Evolutionary conservation across 2,329 filamentous ascomycete genomes (phyloP).

Genomic region (Cladosporium colombiae): DNA sequence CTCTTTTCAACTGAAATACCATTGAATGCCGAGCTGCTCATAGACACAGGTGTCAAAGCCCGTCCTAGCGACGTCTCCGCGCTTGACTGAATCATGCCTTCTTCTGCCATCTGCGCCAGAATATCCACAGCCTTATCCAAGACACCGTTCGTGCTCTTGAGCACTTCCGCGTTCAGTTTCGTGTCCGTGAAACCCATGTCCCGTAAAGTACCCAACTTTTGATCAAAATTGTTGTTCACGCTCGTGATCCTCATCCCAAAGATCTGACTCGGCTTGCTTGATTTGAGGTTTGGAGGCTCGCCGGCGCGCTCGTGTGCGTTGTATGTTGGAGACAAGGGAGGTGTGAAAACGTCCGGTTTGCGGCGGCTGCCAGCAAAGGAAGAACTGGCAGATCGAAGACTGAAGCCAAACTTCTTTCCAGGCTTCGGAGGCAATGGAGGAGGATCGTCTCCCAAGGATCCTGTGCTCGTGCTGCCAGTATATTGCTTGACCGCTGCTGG

Average conservation of each 20-base stretch:
- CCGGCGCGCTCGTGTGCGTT: constrained; percentile 31
- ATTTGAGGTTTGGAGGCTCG: constrained; percentile 28
- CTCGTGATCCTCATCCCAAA: constrained; percentile 47
- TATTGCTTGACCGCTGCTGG: constrained; percentile 49
- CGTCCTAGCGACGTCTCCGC: constrained; percentile 28
- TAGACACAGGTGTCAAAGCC: constrained; percentile 44
- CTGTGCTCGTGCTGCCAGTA: constrained; percentile 55
- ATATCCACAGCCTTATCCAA: constrained; percentile 84
- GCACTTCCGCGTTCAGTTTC: constrained; percentile 74
- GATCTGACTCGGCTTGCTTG: constrained; percentile 58
- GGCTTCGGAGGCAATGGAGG: constrained; percentile 63
- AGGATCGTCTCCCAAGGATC: constrained; percentile 54
- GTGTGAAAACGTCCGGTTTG: constrained; percentile 45
- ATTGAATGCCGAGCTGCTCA: constrained; percentile 47
- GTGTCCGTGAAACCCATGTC: constrained; percentile 93
- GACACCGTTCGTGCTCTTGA: constrained; percentile 82
- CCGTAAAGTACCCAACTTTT: constrained; percentile 73
- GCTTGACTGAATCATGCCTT: constrained; percentile 46
- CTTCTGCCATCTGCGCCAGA: constrained; percentile 79
- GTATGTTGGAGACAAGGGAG: constrained; percentile 39
- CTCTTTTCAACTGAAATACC: constrained; percentile 47
- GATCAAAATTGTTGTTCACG: constrained; percentile 67
- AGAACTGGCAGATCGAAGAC: constrained; percentile 68
- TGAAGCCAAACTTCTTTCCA: constrained; percentile 62
- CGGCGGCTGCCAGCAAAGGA: constrained; percentile 64